Evolutionary conservation across 148 eudicot genomes (phyloP), one percentile per base, ranked within the genome.

Genomic region (Dianthus caryophyllus): DNA sequence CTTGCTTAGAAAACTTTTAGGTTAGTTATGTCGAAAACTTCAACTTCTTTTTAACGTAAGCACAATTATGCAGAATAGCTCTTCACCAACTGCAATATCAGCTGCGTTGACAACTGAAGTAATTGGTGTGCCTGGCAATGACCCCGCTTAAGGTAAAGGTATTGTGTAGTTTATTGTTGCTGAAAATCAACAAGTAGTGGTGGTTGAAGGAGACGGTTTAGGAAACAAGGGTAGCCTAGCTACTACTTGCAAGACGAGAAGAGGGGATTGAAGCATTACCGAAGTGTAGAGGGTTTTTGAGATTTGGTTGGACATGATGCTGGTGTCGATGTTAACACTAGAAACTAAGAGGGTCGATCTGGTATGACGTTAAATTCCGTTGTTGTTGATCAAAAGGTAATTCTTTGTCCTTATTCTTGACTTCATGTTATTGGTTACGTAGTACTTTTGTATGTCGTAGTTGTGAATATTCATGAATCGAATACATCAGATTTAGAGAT

Each of bases 221-320:
- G 97, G 86, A 73, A 85, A 80, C 76, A 92, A 79, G 53, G 90
- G 86, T 83, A 90, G 86, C 89, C 77, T 75, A 16, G 33, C 62
- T 38, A 38, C 62, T 75, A 29, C 90, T 83, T 17, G 98, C 92
- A 38, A 86, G 76, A 85, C 86, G 61, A 14, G 87, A 83, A 66
- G 86, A 72, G 68, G 98, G 97, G 51, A 64, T 90, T 9, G 95
- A 91, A 65, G 90, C 87, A 6, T 73, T 88, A 59, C 81, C 91
- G 17, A 94, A 88, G 76, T 90, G 91, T 39, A 84, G 95, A 81
- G 87, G 84, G 65, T 67, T 85, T 56, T 64, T 80, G 50, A 64
- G 75, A 50, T 76, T 93, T 49, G 96, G 96, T 41, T 90, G 98
- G 98, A 94, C 98, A 15, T n/a, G 97, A 97, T 68, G 82, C 98